Evolutionary conservation across 2,329 filamentous ascomycete genomes (phyloP).

Genomic region (Trichophyton verrucosum): DNA sequence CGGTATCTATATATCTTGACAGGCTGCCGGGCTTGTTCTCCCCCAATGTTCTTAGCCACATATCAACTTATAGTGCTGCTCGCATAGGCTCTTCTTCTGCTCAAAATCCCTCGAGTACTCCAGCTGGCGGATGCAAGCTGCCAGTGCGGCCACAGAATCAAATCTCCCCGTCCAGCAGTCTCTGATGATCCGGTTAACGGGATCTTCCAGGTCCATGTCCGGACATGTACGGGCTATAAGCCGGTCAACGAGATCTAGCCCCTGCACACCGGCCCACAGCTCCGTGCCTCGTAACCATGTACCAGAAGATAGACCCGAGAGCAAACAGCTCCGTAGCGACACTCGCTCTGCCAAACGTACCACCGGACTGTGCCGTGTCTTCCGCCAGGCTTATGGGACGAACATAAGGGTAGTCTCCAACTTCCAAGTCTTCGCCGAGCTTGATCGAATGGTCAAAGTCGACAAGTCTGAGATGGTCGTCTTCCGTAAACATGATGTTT

Average conservation of each 20-base stretch:
- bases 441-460: conserved; percentile 13
- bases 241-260: not conserved
- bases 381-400: not conserved
- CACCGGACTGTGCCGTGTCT: conserved; percentile 1
- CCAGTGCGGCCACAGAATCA: not conserved
- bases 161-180: not conserved
- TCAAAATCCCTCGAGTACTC: not conserved
- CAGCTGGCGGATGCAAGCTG: not conserved
- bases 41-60: not conserved
- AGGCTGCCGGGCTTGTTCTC: no score
- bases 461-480: conserved; percentile 13
- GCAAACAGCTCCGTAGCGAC: conserved; percentile 11
- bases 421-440: conserved; percentile 2
- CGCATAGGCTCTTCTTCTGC: not conserved
- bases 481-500: conserved; percentile 12
- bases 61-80: not conserved
- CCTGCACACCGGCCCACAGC: not conserved
- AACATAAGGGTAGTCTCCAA: conserved; percentile 6
- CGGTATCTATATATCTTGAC: no score
- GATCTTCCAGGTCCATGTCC: not conserved
- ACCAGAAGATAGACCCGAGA: conserved; percentile 8
- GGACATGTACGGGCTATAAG: not conserved
- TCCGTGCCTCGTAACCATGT: not conserved
- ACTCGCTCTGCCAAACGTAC: conserved; percentile 5
- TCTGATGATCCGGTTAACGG: not conserved